Percentiles rank a stretch among this genome's conserved stretches.
Evolutionary conservation across 2,329 filamentous ascomycete genomes (phyloP).

Genomic region (Teratosphaeria nubilosa): DNA sequence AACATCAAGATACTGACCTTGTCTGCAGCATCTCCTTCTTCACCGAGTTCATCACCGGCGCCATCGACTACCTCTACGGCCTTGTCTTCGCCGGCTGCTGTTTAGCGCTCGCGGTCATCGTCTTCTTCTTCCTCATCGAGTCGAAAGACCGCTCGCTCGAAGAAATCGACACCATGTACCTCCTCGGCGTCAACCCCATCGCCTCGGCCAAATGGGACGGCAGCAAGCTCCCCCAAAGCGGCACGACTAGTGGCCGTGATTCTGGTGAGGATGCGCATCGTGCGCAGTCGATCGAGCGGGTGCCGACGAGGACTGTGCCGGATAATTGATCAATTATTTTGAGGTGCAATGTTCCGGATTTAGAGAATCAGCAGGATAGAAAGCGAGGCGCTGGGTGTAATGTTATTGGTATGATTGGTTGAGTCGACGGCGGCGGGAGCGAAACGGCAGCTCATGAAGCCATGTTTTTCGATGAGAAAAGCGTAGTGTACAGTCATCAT

Average conservation of each 20-base stretch:
- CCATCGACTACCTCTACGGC: slow-evolving; percentile 31
- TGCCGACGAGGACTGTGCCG: slow-evolving; percentile 12
- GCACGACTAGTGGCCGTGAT: slow-evolving; percentile 19
- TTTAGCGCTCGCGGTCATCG: slow-evolving; percentile 21
- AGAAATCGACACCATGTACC: slow-evolving; percentile 32
- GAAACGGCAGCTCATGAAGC: not conserved
- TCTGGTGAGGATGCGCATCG: slow-evolving; percentile 18
- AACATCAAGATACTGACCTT: not conserved
- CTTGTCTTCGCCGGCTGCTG: slow-evolving; percentile 30
- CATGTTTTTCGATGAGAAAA: not conserved
- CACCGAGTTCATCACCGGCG: slow-evolving; percentile 28
- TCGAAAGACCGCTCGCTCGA: slow-evolving; percentile 28
- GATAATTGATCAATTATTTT: not conserved
- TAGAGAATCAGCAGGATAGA: not conserved
- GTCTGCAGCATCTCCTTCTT: slow-evolving; percentile 21
- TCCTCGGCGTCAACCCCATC: slow-evolving; percentile 25
- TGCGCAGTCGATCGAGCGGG: slow-evolving; percentile 10
- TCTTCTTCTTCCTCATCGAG: slow-evolving; percentile 32
- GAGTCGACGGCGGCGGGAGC: not conserved
- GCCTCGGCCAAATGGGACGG: slow-evolving; percentile 23
- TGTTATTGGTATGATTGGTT: not conserved
- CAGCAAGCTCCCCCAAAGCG: slow-evolving; percentile 14
- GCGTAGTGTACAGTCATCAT: not conserved
- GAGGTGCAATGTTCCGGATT: not conserved
- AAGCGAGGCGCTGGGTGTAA: not conserved